Base-by-base conservation (phyloP, 1,139 yeast genomes). In the Pichia sp. region DNA sequence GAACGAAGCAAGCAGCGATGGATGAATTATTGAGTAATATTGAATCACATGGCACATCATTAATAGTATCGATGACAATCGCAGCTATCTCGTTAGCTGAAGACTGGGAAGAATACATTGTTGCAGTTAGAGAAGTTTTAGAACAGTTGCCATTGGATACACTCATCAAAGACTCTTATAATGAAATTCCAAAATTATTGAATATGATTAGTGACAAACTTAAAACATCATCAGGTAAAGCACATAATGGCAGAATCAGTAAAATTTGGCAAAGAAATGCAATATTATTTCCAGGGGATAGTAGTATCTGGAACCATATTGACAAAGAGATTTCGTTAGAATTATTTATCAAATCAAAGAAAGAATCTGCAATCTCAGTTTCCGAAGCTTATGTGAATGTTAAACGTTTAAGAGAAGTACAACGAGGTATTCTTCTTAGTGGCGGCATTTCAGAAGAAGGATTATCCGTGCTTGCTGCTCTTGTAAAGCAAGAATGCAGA, bases 11-110 rank as follows among this genome's bases (percentile, higher is more conserved):
- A 52, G 92, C 90, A 2, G 95, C 96, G 0, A 60, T 87, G 42
- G 89, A 82, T 56, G 89, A 82, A 58, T 60, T 84, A 40, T 76
- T 81, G 56, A 71, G 75, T 11, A 78, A 74, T 56, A 77, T 89
- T 39, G 83, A 76, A 50, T 70, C 67, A 12, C 65, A 76, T 46
- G 95, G 94, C 0, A 70, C 84, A 2, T 76, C 87, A 1, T 65
- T 87, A 39, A 60, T 78, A 29, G 78, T 86, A 8, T 80, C 86
- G 0, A 62, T 89, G 43, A 76, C 89, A 0, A 69, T 90, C 39
- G 96, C 96, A 6, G 92, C 95, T 0, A 80, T 90, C 36, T 80
- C 95, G 0, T 62, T 90, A 6, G 71, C 78, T 16, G 89, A 86
- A 42, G 67, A 75, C 40, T 67, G 79, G 52, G 70, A 67, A 0